Conservation (phyloP, 257 asterid genomes). For the Forsythia viridissima region DNA sequence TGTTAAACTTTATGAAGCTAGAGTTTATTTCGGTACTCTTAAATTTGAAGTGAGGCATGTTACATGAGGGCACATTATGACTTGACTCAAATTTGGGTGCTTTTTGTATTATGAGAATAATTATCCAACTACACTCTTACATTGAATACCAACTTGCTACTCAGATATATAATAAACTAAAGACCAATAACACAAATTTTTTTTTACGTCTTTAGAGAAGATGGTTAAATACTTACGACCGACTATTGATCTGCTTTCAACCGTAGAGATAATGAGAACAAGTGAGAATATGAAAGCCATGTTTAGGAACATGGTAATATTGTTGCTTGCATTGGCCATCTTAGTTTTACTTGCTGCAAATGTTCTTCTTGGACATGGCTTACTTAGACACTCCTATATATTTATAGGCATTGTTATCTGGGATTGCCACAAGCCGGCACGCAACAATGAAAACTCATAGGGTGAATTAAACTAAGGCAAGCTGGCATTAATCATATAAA, state of each 20-base stretch:
- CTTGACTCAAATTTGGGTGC: too few relatives aligned
- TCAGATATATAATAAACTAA: too few relatives aligned
- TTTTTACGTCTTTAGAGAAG: too few relatives aligned
- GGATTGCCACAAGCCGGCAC: background rate
- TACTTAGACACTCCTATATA: background rate
- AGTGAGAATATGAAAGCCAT: conserved; percentile 19
- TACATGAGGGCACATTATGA: too few relatives aligned
- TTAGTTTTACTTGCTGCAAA: background rate
- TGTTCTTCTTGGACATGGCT: background rate
- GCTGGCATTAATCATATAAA: background rate
- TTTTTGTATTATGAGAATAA: too few relatives aligned
- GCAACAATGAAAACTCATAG: conserved; percentile 7
- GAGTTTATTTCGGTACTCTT: too few relatives aligned
- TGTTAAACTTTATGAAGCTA: too few relatives aligned
- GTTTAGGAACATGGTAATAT: conserved; percentile 14
- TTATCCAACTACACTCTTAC: too few relatives aligned
- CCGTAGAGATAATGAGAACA: conserved; percentile 23
- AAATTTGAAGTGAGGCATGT: too few relatives aligned
- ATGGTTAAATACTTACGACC: conserved; percentile 6
- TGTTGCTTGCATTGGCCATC: conserved; percentile 37
- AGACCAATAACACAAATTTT: too few relatives aligned
- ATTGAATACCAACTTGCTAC: too few relatives aligned
- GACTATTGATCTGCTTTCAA: conserved; percentile 23
- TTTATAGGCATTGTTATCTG: background rate
- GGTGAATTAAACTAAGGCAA: background rate